Evolutionary conservation across 768 basidiomycete genomes (phyloP), one percentile per base, ranked within the genome.

Genomic region (Termitomyces sp.): DNA sequence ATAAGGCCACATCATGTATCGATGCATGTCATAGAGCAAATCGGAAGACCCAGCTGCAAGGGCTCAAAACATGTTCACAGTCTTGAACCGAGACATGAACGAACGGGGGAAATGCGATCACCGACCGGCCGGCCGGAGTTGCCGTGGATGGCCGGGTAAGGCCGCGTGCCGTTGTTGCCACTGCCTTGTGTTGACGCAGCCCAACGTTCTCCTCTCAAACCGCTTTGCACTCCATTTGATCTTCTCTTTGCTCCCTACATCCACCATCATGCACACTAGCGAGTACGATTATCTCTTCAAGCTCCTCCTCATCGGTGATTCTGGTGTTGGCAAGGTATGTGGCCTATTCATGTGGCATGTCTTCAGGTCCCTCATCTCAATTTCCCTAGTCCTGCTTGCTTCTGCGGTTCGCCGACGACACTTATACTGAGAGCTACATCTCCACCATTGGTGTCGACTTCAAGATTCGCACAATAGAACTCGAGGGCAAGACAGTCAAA

Each of bases 371-470:
- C 65, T 68, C 69, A 67, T 68, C 67, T 63, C 65, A 60, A 48
- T 63, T 60, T 61, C 56, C 56, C 50, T 61, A 98, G 89, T 98
- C 96, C 52, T 94, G 92, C 78, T 80, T 94, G 67, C 87, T 94
- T 65, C 83, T 94, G 66, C 93, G 93, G 73, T 94, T 94, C 70
- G 91, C 92, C 63, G 96, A 98, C 77, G 96, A 98, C 75, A 92
- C 94, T 55, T 98, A 96, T 82, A 97, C 96, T 56, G 94, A 96
- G 74, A 94, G 91, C 68, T 98, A 96, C 77, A 96, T 98, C 73
- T 92, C 89, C 61, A 98, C 96, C 43, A 98, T 98, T 76, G 97
- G 97, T 66, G 94, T 98, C 61, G 95, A 97, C 81, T 97, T 97
- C 81, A 96, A 96, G 89, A 98, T 98, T 79, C 86, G 96, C 63